Evolutionary conservation across 495 filamentous ascomycete genomes (phyloP).

Genomic region (Daldinia caldariorum): DNA sequence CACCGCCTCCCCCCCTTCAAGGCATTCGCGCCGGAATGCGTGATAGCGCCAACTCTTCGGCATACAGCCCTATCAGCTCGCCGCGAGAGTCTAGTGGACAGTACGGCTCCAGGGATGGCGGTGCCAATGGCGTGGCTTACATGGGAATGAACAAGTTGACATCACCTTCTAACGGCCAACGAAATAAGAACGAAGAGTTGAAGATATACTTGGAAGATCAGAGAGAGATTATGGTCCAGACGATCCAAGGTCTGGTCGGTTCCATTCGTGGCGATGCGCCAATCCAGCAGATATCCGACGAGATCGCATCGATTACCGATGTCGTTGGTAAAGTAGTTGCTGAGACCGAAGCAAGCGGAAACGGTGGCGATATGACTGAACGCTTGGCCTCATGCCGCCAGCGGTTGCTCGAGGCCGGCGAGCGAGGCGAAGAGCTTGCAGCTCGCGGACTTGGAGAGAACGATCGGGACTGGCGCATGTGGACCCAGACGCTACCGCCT

Average conservation of each 20-base stretch:
- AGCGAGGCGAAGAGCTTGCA: conserved; percentile 66
- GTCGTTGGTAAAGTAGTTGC: conserved; percentile 75
- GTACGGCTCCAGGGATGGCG: conserved; percentile 46
- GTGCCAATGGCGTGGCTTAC: conserved; percentile 47
- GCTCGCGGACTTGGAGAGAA: conserved; percentile 56
- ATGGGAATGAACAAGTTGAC: conserved; percentile 50
- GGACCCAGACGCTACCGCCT: conserved; percentile 77
- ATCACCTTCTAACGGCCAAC: conserved; percentile 48
- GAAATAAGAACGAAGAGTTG: conserved; percentile 74
- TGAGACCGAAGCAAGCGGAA: conserved; percentile 69
- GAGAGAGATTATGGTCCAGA: conserved; percentile 80
- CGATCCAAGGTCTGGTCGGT: conserved; percentile 82
- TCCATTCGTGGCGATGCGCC: conserved; percentile 77
- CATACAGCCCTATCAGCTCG: conserved; percentile 65
- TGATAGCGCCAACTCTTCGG: conserved; percentile 61
- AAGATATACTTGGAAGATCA: conserved; percentile 86
- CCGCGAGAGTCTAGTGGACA: conserved; percentile 59
- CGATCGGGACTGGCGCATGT: conserved; percentile 66
- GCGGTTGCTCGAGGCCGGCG: conserved; percentile 73
- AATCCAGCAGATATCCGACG: conserved; percentile 71
- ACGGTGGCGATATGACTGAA: conserved; percentile 69
- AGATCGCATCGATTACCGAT: conserved; percentile 75
- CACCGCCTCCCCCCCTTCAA: conserved; percentile 60
- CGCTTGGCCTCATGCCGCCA: conserved; percentile 71
- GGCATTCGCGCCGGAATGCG: conserved; percentile 54